Percentiles rank a stretch among this genome's conserved stretches.
Conservation (phyloP, 2,329 filamentous ascomycete species). For the Paecilomyces variotii region DNA sequence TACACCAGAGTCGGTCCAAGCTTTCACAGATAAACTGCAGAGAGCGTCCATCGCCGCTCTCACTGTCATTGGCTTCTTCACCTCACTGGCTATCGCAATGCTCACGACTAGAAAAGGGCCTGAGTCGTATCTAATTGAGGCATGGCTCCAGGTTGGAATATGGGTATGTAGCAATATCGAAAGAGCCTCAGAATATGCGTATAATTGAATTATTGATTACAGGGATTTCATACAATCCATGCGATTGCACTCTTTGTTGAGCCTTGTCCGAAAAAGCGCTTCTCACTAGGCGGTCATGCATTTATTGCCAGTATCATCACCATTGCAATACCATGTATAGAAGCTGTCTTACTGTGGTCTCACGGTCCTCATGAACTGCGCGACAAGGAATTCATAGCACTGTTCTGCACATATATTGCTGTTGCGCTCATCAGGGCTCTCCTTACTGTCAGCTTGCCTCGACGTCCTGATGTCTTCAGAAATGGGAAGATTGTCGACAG, state of each 20-base stretch:
- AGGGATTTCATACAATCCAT: conserved; percentile 26
- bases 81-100: conserved; percentile 51
- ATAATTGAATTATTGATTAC: background rate
- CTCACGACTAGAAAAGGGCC: conserved; percentile 37
- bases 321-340: conserved; percentile 12
- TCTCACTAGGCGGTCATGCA: conserved; percentile 20
- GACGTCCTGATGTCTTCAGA: conserved; percentile 58
- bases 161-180: conserved; percentile 49
- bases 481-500: conserved; percentile 53
- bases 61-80: conserved; percentile 46
- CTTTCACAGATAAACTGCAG: conserved; percentile 54
- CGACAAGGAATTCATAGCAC: conserved; percentile 27
- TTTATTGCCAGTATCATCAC: conserved; percentile 22
- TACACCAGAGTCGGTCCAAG: conserved; percentile 53
- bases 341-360: conserved; percentile 25
- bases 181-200: background rate
- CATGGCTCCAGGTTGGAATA: conserved; percentile 52
- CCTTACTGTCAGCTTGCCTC: conserved; percentile 49
- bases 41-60: conserved; percentile 49
- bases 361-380: conserved; percentile 8
- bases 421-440: conserved; percentile 22
- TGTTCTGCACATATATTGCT: conserved; percentile 44
- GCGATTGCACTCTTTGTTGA: conserved; percentile 26
- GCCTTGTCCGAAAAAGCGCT: conserved; percentile 24
- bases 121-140: conserved; percentile 39